These are phyloP conservation scores for Mycena sanguinolenta DNA, from an alignment of 768 basidiomycete genomes.

Conservation along the genomic window DNA sequence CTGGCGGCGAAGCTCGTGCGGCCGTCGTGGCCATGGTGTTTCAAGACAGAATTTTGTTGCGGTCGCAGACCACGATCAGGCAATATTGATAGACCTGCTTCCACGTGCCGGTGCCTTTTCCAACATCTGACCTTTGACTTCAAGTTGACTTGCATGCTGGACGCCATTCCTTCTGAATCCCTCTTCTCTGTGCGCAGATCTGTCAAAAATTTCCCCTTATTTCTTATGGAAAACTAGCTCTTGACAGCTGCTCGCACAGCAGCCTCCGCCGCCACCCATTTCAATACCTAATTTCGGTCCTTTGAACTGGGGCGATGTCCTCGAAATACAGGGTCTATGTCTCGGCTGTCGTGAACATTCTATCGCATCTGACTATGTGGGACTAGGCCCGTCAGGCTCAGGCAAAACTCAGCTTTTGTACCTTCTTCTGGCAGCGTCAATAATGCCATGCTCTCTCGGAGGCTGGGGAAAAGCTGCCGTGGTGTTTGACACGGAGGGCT, in stretches of 20 bases:
- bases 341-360: not conserved
- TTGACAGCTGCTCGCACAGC: conserved; percentile 53
- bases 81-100: not conserved
- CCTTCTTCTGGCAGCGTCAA: conserved; percentile 69
- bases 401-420: conserved; percentile 88
- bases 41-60: not conserved
- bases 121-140: not conserved
- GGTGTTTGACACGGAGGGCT: conserved; percentile 78
- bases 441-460: conserved; percentile 62
- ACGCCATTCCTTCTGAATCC: conserved; percentile 28
- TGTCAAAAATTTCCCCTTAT: conserved; percentile 5
- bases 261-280: conserved; percentile 7
- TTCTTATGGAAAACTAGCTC: conserved; percentile 52
- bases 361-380: not conserved
- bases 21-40: conserved; percentile 61
- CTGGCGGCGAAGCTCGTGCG: conserved; percentile 57
- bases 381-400: conserved; percentile 55
- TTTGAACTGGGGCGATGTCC: conserved; percentile 67
- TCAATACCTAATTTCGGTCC: conserved; percentile 4
- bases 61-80: conserved; percentile 12
- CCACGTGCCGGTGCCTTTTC: conserved; percentile 18
- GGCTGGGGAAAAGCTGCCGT: conserved; percentile 78
- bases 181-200: conserved; percentile 25
- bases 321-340: conserved; percentile 78
- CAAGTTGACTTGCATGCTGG: not conserved